A percentile compares a stretch with the other conserved stretches of the same genome.
These are phyloP conservation scores for Nicotiana benthamiana DNA, from an alignment of 257 asterid genomes.

Conservation along the genomic window DNA sequence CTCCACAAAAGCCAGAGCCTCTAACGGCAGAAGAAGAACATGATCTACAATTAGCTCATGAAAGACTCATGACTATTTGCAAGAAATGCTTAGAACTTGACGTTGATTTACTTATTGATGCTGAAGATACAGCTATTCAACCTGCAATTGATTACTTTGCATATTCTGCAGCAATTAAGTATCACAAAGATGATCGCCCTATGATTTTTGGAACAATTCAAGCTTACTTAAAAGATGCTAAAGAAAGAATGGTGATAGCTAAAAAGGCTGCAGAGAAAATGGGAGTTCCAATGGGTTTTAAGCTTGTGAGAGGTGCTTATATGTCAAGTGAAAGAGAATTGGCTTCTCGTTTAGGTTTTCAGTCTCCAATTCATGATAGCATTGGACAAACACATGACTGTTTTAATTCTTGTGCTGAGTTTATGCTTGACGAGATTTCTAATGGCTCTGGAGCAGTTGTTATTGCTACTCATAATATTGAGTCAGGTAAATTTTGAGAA, in stretches of 20 bases:
- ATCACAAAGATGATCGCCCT: slow-evolving; percentile 37
- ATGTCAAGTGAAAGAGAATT: slow-evolving; percentile 43
- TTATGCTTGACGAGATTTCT: slow-evolving; percentile 45
- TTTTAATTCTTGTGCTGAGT: slow-evolving; percentile 45
- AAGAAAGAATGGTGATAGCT: slow-evolving; percentile 40
- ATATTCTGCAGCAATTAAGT: slow-evolving; percentile 46
- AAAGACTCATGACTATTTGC: slow-evolving; percentile 45
- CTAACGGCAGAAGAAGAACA: slow-evolving; percentile 47
- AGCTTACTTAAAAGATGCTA: slow-evolving; percentile 61
- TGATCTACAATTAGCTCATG: slow-evolving; percentile 36
- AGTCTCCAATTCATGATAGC: slow-evolving; percentile 53
- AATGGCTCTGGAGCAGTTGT: slow-evolving; percentile 55
- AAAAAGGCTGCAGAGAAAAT: slow-evolving; percentile 47
- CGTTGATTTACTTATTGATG: slow-evolving; percentile 63
- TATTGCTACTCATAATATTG: slow-evolving; percentile 81
- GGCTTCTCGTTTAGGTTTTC: slow-evolving; percentile 32
- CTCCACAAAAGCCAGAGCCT: slow-evolving; percentile 37
- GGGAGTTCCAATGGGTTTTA: slow-evolving; percentile 58
- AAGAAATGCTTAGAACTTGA: slow-evolving; percentile 24
- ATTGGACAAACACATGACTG: slow-evolving; percentile 51
- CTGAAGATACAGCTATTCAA: slow-evolving; percentile 70
- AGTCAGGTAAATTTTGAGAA: slow-evolving; percentile 39
- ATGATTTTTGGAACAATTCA: slow-evolving; percentile 65
- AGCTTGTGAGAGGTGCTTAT: slow-evolving; percentile 82
- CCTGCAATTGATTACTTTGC: slow-evolving; percentile 76